These are phyloP conservation scores for Logfia minima DNA, from an alignment of 129 eudicot species.

Conservation along the genomic window DNA sequence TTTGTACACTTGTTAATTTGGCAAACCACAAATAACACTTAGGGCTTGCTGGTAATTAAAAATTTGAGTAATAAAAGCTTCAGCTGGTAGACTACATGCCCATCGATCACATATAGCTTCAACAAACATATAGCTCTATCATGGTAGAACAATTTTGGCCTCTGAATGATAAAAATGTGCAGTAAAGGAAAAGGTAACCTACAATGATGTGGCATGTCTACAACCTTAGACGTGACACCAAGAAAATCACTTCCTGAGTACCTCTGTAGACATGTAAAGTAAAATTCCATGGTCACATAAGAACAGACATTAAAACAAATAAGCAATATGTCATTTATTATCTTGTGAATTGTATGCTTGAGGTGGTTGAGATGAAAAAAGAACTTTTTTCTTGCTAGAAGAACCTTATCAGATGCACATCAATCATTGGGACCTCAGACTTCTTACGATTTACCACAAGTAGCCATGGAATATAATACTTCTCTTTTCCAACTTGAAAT, in stretches of 20 bases:
- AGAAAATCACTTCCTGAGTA: conserved; percentile 92
- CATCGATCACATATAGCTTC: background rate
- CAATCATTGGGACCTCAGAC: conserved; percentile 96
- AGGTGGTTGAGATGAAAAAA: conserved; percentile 14
- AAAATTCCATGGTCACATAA: conserved; percentile 23
- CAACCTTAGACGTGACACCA: conserved; percentile 84
- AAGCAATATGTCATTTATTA: background rate
- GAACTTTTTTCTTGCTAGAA: background rate
- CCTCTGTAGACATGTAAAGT: conserved; percentile 54
- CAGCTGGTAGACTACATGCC: background rate
- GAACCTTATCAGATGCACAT: conserved; percentile 79
- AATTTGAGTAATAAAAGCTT: no score
- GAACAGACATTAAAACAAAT: background rate
- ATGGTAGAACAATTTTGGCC: background rate
- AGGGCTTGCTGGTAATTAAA: background rate
- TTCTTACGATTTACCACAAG: conserved; percentile 79
- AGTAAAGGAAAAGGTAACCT: conserved; percentile 34
- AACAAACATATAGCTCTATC: background rate
- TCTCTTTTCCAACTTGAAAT: conserved; percentile 96
- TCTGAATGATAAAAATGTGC: conserved; percentile 3
- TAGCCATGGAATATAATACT: conserved; percentile 88
- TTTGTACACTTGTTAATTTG: background rate
- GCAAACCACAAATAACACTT: background rate
- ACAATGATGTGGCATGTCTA: conserved; percentile 93
- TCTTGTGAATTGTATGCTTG: background rate